Evolutionary conservation across 1,139 yeast species (phyloP), one percentile per base, ranked within the genome.

Genomic region (Protomyces lactucae-debilis): DNA sequence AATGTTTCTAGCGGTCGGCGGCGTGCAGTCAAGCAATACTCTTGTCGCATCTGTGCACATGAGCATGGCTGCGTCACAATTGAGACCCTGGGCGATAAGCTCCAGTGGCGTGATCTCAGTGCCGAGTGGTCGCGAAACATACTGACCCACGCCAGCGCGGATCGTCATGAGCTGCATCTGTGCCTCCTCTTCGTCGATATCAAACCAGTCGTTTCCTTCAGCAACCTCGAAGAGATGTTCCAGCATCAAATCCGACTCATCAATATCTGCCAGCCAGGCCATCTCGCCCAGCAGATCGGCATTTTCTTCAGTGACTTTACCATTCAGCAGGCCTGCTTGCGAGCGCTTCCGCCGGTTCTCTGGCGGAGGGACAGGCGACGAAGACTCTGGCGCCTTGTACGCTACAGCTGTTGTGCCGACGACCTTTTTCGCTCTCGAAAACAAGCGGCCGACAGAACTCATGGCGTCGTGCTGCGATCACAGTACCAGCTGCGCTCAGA

Each of bases 181-280:
- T 48, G 53, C 52, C 52, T 52, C 63, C 63, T 59, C 63, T 40
- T 59, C 63, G 35, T 59, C 63, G 36, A 59, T 59, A 21, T 59
- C 63, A 14, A 59, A 59, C 63, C 63, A 59, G 45, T 59, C 63
- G 53, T 59, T 59, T n/a, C 63, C 63, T 18, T 59, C 63, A 9
- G 63, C 63, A 23, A 59, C 43, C 23, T 59, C 63, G 61, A 64
- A 66, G 21, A 66, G 61, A 46, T 66, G 63, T 32, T 66, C 64
- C 53, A 66, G 59, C 69, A 67, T 66, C 52, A 67, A 66, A 36
- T 67, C 69, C 39, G 65, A 60, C 55, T 67, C 67, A 64, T 67
- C 69, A 39, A 67, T 60, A 9, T 52, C 63, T 14, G 43, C 55
- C 52, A 59, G 28, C 63, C 63, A 59, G 35, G 56, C 52, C 18